phyloP scores from a whole-genome alignment of 331 rosid genomes.

The Erythrophleum ivorense region DNA sequence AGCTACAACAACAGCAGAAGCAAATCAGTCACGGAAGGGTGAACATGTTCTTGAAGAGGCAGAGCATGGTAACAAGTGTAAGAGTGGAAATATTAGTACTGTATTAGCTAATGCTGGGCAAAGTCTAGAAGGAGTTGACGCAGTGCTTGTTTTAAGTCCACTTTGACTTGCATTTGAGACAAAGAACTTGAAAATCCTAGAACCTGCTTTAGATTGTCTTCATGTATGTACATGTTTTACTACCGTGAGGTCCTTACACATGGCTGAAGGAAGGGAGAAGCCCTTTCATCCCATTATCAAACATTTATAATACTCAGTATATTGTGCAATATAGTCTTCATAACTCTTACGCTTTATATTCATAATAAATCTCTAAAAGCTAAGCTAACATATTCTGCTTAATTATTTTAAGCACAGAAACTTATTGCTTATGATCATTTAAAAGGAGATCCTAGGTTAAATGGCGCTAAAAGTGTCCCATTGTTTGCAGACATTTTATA shows the following conservation, averaged over 20 bases:
- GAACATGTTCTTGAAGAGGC: conserved; percentile 45
- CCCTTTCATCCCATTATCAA: neutral
- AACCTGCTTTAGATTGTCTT: conserved; percentile 93
- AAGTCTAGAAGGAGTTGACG: conserved; percentile 79
- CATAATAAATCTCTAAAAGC: neutral
- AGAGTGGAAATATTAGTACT: conserved; percentile 46
- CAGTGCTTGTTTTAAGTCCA: conserved; percentile 86
- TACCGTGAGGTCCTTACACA: neutral
- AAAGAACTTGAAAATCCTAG: conserved; percentile 83
- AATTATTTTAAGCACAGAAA: conserved; percentile 64
- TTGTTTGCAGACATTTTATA: conserved; percentile 79
- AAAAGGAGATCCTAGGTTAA: conserved; percentile 98
- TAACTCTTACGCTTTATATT: conserved; percentile 28
- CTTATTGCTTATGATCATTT: conserved; percentile 98
- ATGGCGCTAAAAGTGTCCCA: conserved; percentile 80
- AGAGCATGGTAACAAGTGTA: conserved; percentile 47
- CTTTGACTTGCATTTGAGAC: conserved; percentile 91
- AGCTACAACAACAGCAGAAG: conserved; percentile 50
- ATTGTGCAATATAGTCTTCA: conserved; percentile 19
- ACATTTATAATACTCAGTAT: neutral
- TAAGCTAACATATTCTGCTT: conserved; percentile 35
- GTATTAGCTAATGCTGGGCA: conserved; percentile 73
- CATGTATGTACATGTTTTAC: conserved; percentile 67
- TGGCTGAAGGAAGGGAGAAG: neutral
- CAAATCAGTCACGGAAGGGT: conserved; percentile 51